A percentile compares a stretch with the other conserved stretches of the same genome.
Conservation (phyloP, 106 monocot genomes). For the Apostasia shenzhenica region DNA sequence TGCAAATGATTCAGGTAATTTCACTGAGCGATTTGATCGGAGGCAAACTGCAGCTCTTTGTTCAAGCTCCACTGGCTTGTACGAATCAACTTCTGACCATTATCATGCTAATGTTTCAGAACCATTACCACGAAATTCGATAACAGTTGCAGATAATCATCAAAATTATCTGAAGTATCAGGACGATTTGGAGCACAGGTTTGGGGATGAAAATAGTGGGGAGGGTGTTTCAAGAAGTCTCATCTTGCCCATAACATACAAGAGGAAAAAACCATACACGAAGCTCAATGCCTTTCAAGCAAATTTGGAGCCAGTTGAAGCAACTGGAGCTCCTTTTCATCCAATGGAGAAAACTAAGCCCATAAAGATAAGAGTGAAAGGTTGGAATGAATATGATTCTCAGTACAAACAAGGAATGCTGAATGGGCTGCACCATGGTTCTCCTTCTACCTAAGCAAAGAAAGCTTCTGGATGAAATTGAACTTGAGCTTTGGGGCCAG, state of each 20-base stretch:
- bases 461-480: background rate
- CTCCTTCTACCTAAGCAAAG: conserved; percentile 11
- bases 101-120: background rate
- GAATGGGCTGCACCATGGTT: conserved; percentile 15
- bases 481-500: background rate
- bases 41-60: background rate
- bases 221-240: conserved; percentile 8
- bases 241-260: conserved; percentile 43
- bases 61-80: background rate
- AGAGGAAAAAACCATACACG: conserved; percentile 30
- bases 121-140: background rate
- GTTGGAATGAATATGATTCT: conserved; percentile 16
- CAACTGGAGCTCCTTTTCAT: conserved; percentile 10
- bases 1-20: background rate
- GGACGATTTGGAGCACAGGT: conserved; percentile 1
- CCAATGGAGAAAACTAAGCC: conserved; percentile 19
- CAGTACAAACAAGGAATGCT: conserved; percentile 8
- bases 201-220: background rate
- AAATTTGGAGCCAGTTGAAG: background rate
- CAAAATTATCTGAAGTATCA: background rate
- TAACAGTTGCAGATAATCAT: background rate
- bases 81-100: background rate
- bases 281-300: conserved; percentile 13
- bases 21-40: background rate
- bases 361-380: conserved; percentile 26